A percentile compares a stretch with the other conserved stretches of the same genome.
Evolutionary conservation across 768 basidiomycete genomes (phyloP).

Genomic region (Rubroboletus satanas): DNA sequence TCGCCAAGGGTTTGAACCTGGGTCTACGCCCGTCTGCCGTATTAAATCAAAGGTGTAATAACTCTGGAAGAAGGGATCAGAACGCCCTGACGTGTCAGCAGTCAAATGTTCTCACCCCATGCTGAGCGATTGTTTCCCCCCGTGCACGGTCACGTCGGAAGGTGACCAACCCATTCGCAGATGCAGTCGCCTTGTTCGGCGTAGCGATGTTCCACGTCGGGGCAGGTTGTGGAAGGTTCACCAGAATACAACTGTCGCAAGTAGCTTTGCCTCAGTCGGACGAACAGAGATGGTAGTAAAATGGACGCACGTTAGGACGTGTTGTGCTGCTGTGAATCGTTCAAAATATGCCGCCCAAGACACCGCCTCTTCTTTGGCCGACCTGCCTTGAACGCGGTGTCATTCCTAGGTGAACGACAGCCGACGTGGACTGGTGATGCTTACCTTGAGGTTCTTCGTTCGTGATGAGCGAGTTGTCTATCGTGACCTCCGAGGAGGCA

Average conservation of each 20-base stretch:
- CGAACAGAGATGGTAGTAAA: neutral
- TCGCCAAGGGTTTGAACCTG: conserved; percentile 23
- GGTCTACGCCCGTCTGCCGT: conserved; percentile 11
- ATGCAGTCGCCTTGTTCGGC: conserved; percentile 20
- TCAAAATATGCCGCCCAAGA: conserved; percentile 21
- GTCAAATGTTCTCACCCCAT: conserved; percentile 18
- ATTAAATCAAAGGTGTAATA: conserved; percentile 26
- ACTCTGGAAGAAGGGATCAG: conserved; percentile 4
- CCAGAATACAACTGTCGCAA: conserved; percentile 18
- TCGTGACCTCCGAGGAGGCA: conserved; percentile 18
- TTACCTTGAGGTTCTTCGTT: conserved; percentile 19
- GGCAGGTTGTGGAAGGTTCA: conserved; percentile 26
- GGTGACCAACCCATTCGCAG: conserved; percentile 23
- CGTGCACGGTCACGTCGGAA: conserved; percentile 24
- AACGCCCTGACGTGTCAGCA: neutral
- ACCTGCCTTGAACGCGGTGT: conserved; percentile 9
- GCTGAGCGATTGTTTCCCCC: conserved; percentile 20
- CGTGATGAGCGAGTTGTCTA: conserved; percentile 22
- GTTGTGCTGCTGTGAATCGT: conserved; percentile 23
- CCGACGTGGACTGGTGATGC: neutral
- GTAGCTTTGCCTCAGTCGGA: neutral
- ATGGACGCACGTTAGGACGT: conserved; percentile 22
- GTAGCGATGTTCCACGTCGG: conserved; percentile 18
- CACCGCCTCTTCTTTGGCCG: conserved; percentile 17
- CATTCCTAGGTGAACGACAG: neutral